A percentile compares a stretch with the other conserved stretches of the same genome.
These are phyloP conservation scores for Adiantum capillusveneris DNA, from an alignment of 75 land plant species.

Conservation along the genomic window DNA sequence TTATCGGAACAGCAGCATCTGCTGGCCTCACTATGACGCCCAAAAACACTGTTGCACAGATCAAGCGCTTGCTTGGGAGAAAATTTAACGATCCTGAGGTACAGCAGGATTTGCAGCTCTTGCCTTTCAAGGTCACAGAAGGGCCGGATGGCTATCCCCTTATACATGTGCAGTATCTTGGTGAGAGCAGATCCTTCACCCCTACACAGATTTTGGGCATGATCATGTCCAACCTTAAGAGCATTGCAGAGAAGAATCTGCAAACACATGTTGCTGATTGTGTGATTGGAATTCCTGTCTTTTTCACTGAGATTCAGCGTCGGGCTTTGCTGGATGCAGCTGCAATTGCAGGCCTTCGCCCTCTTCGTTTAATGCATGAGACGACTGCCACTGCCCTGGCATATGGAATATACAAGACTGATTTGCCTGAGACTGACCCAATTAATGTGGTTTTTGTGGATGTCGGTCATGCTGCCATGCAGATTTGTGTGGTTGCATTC, in stretches of 20 bases:
- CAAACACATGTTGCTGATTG: slow-evolving; percentile 43
- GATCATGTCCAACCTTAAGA: slow-evolving; percentile 38
- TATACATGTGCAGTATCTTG: slow-evolving; percentile 33
- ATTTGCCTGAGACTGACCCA: slow-evolving; percentile 36
- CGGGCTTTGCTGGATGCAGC: slow-evolving; percentile 53
- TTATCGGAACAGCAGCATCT: slow-evolving; percentile 86
- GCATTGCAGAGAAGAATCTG: too few species aligned
- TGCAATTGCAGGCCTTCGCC: slow-evolving; percentile 49
- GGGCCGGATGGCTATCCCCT: slow-evolving; percentile 38
- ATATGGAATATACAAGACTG: slow-evolving; percentile 66
- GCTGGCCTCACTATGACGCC: slow-evolving; percentile 44
- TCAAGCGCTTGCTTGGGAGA: slow-evolving; percentile 63
- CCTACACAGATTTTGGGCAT: slow-evolving; percentile 48
- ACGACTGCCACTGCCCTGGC: slow-evolving; percentile 58
- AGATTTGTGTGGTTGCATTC: slow-evolving; percentile 51
- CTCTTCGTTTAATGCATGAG: slow-evolving; percentile 60
- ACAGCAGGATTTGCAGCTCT: slow-evolving; percentile 27
- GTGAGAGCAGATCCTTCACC: slow-evolving; percentile 22
- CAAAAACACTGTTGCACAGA: slow-evolving; percentile 64
- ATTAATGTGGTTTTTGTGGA: slow-evolving; percentile 60
- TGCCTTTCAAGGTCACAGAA: slow-evolving; percentile 41
- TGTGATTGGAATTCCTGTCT: slow-evolving; percentile 51
- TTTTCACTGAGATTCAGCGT: slow-evolving; percentile 57
- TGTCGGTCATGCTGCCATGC: slow-evolving; percentile 60
- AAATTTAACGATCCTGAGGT: slow-evolving; percentile 59